phyloP scores from a whole-genome alignment of 2,329 filamentous ascomycete genomes.

The Gnomoniopsis smithogilvyi region DNA sequence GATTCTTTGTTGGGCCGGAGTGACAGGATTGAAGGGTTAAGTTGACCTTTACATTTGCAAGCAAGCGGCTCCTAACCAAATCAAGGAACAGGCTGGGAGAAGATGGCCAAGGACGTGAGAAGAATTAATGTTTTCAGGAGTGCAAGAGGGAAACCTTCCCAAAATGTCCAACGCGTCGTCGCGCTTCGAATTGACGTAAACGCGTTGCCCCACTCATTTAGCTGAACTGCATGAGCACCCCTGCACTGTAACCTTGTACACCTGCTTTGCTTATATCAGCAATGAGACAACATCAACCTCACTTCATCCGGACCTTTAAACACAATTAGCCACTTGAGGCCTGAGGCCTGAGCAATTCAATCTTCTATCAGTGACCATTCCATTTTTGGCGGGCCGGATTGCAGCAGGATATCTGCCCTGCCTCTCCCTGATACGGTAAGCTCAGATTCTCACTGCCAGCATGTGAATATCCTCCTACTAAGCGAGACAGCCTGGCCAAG shows the following conservation, averaged over 20 bases:
- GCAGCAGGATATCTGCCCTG: too few species aligned
- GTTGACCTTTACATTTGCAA: neutral
- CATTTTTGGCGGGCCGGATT: too few species aligned
- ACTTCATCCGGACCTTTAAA: neutral
- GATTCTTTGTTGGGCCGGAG: neutral
- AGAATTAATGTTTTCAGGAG: neutral
- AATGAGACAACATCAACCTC: neutral
- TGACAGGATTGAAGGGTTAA: neutral
- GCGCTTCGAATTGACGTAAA: neutral
- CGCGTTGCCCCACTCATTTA: slow-evolving; percentile 16
- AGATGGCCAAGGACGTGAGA: neutral
- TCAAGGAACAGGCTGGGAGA: neutral
- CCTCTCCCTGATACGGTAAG: too few species aligned
- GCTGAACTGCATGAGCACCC: neutral
- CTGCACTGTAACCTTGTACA: neutral
- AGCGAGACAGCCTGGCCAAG: too few species aligned
- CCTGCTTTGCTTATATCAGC: neutral
- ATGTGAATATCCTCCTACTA: too few species aligned
- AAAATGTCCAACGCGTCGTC: slow-evolving; percentile 9
- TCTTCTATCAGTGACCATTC: neutral
- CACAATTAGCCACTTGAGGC: neutral
- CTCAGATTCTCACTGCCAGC: too few species aligned
- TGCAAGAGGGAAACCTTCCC: neutral
- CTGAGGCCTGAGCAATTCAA: neutral
- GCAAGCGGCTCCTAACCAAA: neutral